phyloP scores from a whole-genome alignment of 2,329 filamentous ascomycete genomes.

The Cercospora janseana region DNA sequence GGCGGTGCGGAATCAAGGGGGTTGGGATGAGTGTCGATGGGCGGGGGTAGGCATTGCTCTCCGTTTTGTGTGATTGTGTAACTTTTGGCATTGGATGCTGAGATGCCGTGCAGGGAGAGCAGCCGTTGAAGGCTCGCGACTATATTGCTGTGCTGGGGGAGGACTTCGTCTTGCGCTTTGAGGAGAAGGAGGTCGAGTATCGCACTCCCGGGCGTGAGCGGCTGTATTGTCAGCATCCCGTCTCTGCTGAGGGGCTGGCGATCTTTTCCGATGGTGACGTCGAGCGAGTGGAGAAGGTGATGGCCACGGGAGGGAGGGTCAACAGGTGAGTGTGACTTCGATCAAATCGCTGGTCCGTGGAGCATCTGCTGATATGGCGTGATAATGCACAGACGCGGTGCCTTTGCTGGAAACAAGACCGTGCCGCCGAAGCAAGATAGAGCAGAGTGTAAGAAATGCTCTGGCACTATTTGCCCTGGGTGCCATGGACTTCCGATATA shows the following conservation, averaged over 20 bases:
- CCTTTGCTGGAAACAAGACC: conserved; percentile 1
- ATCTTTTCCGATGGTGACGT: neutral
- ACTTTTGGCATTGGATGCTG: neutral
- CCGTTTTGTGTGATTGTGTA: too few species aligned
- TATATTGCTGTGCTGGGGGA: neutral
- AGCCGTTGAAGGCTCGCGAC: neutral
- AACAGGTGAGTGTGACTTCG: too few species aligned
- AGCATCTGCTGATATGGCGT: too few species aligned
- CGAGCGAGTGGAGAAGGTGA: neutral
- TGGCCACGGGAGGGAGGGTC: neutral
- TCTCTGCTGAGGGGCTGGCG: neutral
- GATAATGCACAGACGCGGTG: too few species aligned
- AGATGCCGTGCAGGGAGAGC: neutral
- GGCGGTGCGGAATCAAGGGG: neutral
- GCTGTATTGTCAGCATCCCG: neutral
- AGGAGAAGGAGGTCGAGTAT: neutral
- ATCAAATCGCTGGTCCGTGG: too few species aligned
- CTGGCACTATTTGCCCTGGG: neutral
- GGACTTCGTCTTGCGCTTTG: neutral
- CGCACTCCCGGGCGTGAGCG: neutral
- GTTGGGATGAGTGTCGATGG: neutral
- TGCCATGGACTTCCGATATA: conserved; percentile 1
- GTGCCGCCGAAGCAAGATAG: neutral
- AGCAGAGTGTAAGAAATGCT: neutral
- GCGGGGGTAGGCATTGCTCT: neutral